Percentiles rank a stretch among this genome's conserved stretches.
phyloP scores from a whole-genome alignment of 345 rosid species.

The Pelargonium nanum region DNA sequence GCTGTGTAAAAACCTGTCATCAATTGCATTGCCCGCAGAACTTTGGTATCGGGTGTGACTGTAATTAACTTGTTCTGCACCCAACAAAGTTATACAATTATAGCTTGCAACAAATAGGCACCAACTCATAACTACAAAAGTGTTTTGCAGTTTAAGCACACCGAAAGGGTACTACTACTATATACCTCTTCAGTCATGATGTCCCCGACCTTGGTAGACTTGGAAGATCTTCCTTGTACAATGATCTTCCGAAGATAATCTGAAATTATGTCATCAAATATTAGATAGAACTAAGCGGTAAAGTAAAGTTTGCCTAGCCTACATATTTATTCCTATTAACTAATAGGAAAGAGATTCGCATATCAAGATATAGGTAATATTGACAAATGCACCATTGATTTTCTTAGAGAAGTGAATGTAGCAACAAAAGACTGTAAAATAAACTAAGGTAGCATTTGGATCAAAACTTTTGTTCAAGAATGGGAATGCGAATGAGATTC shows the following conservation, averaged over 20 bases:
- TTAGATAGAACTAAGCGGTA: neutral
- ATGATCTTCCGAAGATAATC: slow-evolving; percentile 95
- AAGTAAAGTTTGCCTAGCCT: neutral
- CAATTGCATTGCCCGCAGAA: slow-evolving; percentile 89
- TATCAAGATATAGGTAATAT: neutral
- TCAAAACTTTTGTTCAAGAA: too few relatives aligned
- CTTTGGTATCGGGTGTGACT: slow-evolving; percentile 86
- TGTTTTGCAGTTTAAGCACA: too few relatives aligned
- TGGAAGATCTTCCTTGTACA: slow-evolving; percentile 96
- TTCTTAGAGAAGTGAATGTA: neutral
- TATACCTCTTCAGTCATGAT: slow-evolving; percentile 98
- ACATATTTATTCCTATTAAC: too few relatives aligned
- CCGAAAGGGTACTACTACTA: neutral
- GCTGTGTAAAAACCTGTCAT: slow-evolving; percentile 62
- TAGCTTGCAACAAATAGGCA: slow-evolving; percentile 4
- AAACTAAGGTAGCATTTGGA: too few relatives aligned
- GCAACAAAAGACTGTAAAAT: neutral
- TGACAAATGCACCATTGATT: neutral
- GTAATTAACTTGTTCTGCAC: slow-evolving; percentile 86
- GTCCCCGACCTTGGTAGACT: slow-evolving; percentile 95
- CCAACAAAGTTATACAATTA: slow-evolving; percentile 1
- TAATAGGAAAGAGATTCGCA: too few relatives aligned
- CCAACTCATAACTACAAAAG: slow-evolving; percentile 4
- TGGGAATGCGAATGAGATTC: too few relatives aligned
- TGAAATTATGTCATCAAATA: slow-evolving; percentile 18